Base-by-base conservation (phyloP, 163 green algal genomes). In the Smithsoniella earleae region DNA sequence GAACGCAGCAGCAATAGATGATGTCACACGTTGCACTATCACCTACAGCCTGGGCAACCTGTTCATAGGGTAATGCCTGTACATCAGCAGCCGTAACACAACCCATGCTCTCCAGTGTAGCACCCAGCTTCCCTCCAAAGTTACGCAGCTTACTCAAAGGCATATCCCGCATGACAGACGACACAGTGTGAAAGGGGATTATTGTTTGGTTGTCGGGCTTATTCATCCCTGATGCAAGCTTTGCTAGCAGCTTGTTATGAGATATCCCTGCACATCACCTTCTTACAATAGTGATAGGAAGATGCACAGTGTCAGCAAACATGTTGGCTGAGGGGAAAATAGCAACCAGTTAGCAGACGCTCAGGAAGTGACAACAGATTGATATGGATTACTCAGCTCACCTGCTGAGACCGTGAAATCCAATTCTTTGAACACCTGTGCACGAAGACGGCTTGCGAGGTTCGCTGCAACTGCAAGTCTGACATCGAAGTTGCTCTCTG, bases 191-290 rank as follows among this genome's bases (percentile, higher is more conserved):
- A 0, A 85, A 80, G 36, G 86, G 79, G 13, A 96, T 77, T 16
- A 96, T 31, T 4, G 89, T 92, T 81, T 95, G 89, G 75, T 88
- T 82, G 78, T 91, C 87, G 54, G 90, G 90, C 81, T 96, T 96
- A 85, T 93, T 83, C 72, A 83, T 80, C 8, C 85, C 86, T 2
- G 78, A 86, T 18, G 69, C 87, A 2, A 96, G 66, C 85, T 96
- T 96, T 73, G 85, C 79, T 34, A 96, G 78, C 74, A 94, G 78
- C 81, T 92, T 91, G 77, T 93, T 93, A 66, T 46, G 20, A 1
- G 85, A 78, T 6, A 93, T 82, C 10, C 87, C 87, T 37, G 79
- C 82, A 1, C 40, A 49, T 49, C 13, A 49, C 40, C 13, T 49
- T 49, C 10, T 10, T 49, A 13, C 40, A 49, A 13, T 13, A 49